Base-by-base conservation (phyloP, 2,329 filamentous ascomycete species). In the Fusarium sp. region DNA sequence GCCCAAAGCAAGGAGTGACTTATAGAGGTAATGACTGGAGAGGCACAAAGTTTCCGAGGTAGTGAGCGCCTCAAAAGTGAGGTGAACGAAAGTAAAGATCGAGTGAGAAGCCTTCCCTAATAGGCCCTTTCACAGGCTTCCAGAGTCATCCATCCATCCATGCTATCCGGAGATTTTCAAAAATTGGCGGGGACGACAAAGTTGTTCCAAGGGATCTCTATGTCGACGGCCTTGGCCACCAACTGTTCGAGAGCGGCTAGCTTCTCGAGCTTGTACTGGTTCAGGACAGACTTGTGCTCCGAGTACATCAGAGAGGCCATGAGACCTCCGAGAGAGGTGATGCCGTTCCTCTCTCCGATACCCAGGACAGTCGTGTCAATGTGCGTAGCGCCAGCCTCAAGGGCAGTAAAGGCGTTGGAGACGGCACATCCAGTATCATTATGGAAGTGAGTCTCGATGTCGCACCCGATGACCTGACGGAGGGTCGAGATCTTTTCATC, bases 351-450 rank as follows among this genome's bases (percentile, higher is more conserved):
- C 66, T 72, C 70, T 44, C 70, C 70, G 22, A 72, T 70, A 2
- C 70, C 69, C 60, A 98, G 89, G 40, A 98, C 94, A 2, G 91
- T 94, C 68, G 94, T 97, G 81, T 97, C 92, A 64, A 93, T 89
- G 82, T 94, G 92, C 17, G 92, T 94, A 33, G 95, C 95, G 81
- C 95, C 95, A 70, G 94, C 95, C 85, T 98, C 95, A 5, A 98
- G 87, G 55, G 95, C 95, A 79, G 92, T 94, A 85, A 92, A 95
- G 49, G 94, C 94, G 79, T 98, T 98, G 66, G 94, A 94, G 81
- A 96, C 93, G 65, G 93, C 93, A 81, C 95, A 98, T 71, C 94
- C 94, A 66, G 95, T 97, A 80, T 98, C 95, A 82, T 98, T 94
- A 88, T 98, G 95, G 89, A 73, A 77, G 49, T 75, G 72, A 31